A percentile compares a stretch with the other conserved stretches of the same genome.
These are phyloP conservation scores for Ophiostoma sp. DNA, from an alignment of 2,329 filamentous ascomycete species.

Conservation along the genomic window DNA sequence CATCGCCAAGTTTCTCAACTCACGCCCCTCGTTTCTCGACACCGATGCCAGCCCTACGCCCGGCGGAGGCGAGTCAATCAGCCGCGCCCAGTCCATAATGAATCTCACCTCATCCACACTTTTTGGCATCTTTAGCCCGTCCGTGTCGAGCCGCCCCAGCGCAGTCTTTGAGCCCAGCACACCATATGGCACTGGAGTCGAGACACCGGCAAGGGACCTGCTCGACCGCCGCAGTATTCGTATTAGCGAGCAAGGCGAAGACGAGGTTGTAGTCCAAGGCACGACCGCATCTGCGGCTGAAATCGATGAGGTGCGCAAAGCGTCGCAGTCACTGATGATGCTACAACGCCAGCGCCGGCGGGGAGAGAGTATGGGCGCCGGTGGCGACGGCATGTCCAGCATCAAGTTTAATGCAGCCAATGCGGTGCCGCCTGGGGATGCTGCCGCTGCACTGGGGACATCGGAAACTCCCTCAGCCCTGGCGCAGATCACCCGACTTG, in stretches of 20 bases:
- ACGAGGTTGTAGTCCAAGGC: not conserved
- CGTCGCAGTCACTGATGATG: conserved; percentile 26
- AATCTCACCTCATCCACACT: conserved; percentile 88
- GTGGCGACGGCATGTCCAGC: not conserved
- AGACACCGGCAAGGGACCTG: conserved; percentile 51
- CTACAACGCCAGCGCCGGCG: conserved; percentile 23
- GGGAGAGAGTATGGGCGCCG: conserved; percentile 15
- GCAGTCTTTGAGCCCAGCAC: conserved; percentile 50
- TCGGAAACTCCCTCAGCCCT: conserved; percentile 32
- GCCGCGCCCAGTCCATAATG: conserved; percentile 69
- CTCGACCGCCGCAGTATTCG: not conserved
- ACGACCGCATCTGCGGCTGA: conserved; percentile 15
- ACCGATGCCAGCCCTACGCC: conserved; percentile 28
- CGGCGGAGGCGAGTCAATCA: conserved; percentile 40
- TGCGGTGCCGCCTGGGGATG: conserved; percentile 16
- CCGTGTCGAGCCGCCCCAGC: conserved; percentile 30
- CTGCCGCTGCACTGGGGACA: conserved; percentile 32
- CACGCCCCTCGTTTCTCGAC: conserved; percentile 13
- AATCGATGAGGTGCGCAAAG: conserved; percentile 26
- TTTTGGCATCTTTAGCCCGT: conserved; percentile 80
- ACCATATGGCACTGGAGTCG: conserved; percentile 73
- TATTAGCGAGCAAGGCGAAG: not conserved
- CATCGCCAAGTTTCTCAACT: conserved; percentile 19
- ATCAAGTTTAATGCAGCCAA: conserved; percentile 11
- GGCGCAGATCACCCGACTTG: conserved; percentile 32